These are phyloP conservation scores for Chaetomidium leptoderma DNA, from an alignment of 495 filamentous ascomycete species.

Conservation along the genomic window DNA sequence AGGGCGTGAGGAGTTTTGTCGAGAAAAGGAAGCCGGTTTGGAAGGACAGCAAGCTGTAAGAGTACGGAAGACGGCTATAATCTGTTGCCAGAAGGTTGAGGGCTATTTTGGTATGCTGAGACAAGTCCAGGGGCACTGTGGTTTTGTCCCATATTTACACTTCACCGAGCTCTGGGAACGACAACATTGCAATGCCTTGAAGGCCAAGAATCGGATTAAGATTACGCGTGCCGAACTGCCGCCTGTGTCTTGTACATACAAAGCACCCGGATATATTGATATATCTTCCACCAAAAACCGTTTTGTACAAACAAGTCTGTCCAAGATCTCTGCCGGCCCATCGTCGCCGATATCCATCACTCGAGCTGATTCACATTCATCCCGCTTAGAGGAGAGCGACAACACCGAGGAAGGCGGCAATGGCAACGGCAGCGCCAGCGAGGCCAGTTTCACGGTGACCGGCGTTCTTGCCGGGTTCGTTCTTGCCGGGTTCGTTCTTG, in stretches of 20 bases:
- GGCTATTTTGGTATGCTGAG: too few relatives aligned
- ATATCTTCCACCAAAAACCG: not conserved
- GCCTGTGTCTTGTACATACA: not conserved
- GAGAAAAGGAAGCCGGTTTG: conserved; percentile 71
- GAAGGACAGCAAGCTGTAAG: conserved; percentile 67
- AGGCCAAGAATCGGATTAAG: not conserved
- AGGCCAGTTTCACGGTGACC: conserved; percentile 24
- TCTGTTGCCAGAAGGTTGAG: too few relatives aligned
- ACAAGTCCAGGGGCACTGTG: too few relatives aligned
- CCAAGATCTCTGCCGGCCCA: not conserved
- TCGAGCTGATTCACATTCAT: not conserved
- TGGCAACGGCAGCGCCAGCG: conserved; percentile 18
- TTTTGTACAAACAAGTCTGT: too few relatives aligned
- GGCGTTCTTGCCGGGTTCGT: conserved; percentile 6
- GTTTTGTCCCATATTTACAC: too few relatives aligned
- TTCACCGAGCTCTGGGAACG: not conserved
- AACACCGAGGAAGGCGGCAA: conserved; percentile 27
- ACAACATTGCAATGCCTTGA: not conserved
- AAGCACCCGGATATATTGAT: too few relatives aligned
- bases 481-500: not conserved
- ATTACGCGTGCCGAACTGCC: not conserved
- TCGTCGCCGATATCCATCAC: not conserved
- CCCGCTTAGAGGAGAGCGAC: conserved; percentile 26
- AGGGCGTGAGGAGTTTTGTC: conserved; percentile 74
- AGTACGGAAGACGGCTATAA: too few relatives aligned